Conservation (phyloP, 2,329 filamentous ascomycete species). For the Fusarium sp. region DNA sequence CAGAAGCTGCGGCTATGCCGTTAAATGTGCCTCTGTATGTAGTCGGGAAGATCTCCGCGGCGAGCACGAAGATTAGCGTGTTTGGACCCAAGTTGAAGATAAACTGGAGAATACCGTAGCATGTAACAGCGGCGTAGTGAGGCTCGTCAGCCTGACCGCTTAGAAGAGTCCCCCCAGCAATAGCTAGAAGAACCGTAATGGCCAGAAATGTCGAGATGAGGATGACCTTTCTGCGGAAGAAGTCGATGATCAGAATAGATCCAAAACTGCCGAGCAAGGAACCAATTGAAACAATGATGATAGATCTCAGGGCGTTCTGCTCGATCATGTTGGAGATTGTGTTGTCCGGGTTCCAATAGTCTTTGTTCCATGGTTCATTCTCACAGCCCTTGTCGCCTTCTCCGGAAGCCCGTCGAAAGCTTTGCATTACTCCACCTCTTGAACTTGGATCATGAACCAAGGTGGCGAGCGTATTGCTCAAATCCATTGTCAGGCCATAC, state of each 20-base stretch:
- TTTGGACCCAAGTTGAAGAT: conserved; percentile 6
- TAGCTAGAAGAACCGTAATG: conserved; percentile 1
- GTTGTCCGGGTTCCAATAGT: neutral
- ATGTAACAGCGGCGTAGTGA: neutral
- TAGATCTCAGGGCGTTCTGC: conserved; percentile 3
- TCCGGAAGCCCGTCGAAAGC: neutral
- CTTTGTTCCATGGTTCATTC: conserved; percentile 1
- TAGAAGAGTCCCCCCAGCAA: neutral
- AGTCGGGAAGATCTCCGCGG: neutral
- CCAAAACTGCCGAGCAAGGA: neutral
- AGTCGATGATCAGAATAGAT: conserved; percentile 6
- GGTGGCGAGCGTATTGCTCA: conserved; percentile 14
- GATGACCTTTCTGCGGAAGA: conserved; percentile 1
- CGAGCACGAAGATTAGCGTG: conserved; percentile 4
- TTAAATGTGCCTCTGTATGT: conserved; percentile 6
- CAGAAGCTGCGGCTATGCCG: neutral
- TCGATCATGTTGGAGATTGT: conserved; percentile 1
- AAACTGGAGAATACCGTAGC: conserved; percentile 5
- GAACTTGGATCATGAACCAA: conserved; percentile 2
- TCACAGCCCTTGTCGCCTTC: neutral
- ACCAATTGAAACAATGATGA: neutral
- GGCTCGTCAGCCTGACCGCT: neutral
- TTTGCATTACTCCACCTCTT: neutral
- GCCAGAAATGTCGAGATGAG: neutral
- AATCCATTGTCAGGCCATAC: conserved; percentile 24